Conservation (phyloP, 768 basidiomycete genomes). For the Porphyrellus cyaneotinctus region DNA sequence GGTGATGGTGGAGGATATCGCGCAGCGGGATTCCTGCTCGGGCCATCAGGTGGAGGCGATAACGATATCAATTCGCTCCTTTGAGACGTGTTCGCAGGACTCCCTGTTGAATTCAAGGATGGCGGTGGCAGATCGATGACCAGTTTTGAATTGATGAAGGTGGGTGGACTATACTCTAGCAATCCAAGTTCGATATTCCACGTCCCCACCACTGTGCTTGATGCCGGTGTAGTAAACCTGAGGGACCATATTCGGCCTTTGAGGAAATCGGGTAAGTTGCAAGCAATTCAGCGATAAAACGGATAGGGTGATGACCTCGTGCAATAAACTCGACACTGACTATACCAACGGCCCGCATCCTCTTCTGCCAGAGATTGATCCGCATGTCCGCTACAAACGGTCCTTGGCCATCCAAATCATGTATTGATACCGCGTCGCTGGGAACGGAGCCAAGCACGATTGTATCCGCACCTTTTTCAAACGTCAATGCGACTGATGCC, state of each 20-base stretch:
- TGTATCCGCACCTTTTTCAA: constrained; percentile 42
- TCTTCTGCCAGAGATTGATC: constrained; percentile 59
- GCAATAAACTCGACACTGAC: constrained; percentile 67
- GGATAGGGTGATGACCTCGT: constrained; percentile 30
- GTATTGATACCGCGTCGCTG: constrained; percentile 53
- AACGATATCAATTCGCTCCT: constrained; percentile 8
- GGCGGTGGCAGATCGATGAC: constrained; percentile 37
- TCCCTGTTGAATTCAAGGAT: neutral
- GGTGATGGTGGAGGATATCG: neutral
- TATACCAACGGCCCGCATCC: constrained; percentile 59
- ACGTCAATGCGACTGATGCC: neutral
- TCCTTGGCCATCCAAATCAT: constrained; percentile 47
- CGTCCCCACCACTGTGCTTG: constrained; percentile 5
- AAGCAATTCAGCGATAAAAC: neutral
- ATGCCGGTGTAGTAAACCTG: constrained; percentile 17
- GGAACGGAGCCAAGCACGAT: constrained; percentile 41
- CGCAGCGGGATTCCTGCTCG: no score
- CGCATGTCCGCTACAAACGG: constrained; percentile 45
- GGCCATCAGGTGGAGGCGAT: neutral
- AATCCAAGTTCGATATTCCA: constrained; percentile 49
- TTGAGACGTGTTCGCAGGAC: neutral
- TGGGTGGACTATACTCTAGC: constrained; percentile 54
- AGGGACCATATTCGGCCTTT: constrained; percentile 29
- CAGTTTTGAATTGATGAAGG: constrained; percentile 52
- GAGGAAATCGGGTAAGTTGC: neutral